Conservation (phyloP, 768 basidiomycete species). For the Calocybe indica region DNA sequence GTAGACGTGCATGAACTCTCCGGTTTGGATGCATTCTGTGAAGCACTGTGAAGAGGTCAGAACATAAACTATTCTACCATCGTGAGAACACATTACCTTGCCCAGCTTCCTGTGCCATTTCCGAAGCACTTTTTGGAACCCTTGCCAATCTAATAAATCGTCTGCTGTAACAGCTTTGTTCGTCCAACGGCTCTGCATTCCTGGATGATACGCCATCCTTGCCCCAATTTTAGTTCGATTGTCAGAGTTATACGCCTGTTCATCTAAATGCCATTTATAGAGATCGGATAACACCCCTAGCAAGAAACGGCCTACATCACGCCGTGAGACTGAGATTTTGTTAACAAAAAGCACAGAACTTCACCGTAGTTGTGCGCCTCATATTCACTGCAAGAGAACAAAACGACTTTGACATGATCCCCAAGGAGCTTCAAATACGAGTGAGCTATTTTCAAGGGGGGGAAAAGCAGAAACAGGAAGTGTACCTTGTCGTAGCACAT, state of each 20-base stretch:
- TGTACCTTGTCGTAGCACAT: conserved; percentile 77
- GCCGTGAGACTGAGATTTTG: conserved; percentile 1
- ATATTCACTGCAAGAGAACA: conserved; percentile 94
- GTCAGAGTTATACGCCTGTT: conserved; percentile 65
- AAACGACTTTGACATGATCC: conserved; percentile 74
- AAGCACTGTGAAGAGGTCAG: conserved; percentile 49
- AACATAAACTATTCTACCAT: not conserved
- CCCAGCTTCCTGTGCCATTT: conserved; percentile 84
- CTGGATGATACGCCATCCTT: conserved; percentile 58
- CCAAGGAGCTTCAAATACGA: conserved; percentile 60
- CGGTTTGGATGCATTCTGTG: conserved; percentile 73
- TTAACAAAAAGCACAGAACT: conserved; percentile 9
- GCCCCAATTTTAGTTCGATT: conserved; percentile 61
- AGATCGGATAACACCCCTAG: conserved; percentile 73
- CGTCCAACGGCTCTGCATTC: conserved; percentile 51
- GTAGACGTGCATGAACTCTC: conserved; percentile 96
- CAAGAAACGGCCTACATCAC: conserved; percentile 73
- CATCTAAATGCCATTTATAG: conserved; percentile 74
- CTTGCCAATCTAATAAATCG: conserved; percentile 62
- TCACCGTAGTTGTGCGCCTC: conserved; percentile 93
- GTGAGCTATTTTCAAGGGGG: not conserved
- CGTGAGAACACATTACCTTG: conserved; percentile 37
- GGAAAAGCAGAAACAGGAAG: conserved; percentile 3
- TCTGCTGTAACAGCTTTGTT: conserved; percentile 39
- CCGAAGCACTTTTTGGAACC: conserved; percentile 61